Percentiles rank a stretch among this genome's conserved stretches.
These are phyloP conservation scores for Globomyces sp. DNA, from an alignment of 371 early-diverging fungal species.

Conservation along the genomic window DNA sequence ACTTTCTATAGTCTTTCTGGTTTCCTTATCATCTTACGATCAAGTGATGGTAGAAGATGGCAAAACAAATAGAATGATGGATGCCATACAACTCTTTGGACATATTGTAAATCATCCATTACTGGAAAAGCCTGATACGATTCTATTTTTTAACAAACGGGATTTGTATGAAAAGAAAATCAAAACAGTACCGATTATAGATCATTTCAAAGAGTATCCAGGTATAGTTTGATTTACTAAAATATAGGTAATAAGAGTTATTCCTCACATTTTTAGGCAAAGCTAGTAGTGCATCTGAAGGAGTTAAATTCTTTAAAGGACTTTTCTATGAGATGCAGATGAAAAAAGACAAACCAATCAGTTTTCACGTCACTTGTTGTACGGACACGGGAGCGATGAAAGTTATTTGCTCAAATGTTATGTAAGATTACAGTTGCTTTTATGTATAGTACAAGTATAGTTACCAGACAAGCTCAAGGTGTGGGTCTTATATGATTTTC, in stretches of 20 bases:
- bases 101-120: constrained; percentile 61
- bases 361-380: constrained; percentile 4
- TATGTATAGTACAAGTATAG: neutral
- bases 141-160: constrained; percentile 64
- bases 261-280: constrained; percentile 5
- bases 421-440: neutral
- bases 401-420: constrained; percentile 1
- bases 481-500: too few species aligned
- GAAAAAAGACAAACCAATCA: too few species aligned
- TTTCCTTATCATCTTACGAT: constrained; percentile 75
- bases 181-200: constrained; percentile 22
- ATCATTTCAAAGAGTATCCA: constrained; percentile 37
- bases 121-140: constrained; percentile 36
- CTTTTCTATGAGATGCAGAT: constrained; percentile 18
- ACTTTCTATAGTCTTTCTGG: constrained; percentile 74
- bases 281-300: constrained; percentile 26
- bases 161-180: constrained; percentile 57
- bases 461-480: too few species aligned
- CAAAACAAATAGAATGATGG: constrained; percentile 67
- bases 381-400: constrained; percentile 6
- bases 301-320: constrained; percentile 22
- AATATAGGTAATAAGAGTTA: too few species aligned
- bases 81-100: constrained; percentile 72
- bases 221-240: constrained; percentile 16
- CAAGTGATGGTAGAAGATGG: constrained; percentile 72